phyloP scores from a whole-genome alignment of 1,284 basidiomycete genomes.

The Sanguinoderma infundibulare region DNA sequence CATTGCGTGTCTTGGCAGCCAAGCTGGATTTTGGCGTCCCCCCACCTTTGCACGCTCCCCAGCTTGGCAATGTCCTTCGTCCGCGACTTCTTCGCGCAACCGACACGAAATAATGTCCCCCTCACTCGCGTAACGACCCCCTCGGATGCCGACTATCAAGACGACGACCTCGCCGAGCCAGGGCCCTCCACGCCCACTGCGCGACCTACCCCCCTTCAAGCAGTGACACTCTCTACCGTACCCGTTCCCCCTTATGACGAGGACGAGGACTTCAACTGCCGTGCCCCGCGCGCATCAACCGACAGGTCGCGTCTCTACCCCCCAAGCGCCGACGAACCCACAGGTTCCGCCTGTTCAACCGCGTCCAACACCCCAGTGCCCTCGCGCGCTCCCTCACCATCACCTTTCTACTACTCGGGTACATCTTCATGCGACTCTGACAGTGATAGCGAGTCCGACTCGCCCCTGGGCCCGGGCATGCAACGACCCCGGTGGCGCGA shows the following conservation, averaged over 20 bases:
- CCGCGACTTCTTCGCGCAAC: conserved; percentile 17
- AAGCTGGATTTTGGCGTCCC: conserved; percentile 22
- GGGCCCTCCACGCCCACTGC: conserved; percentile 19
- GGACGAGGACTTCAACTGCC: conserved; percentile 28
- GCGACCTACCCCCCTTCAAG: conserved; percentile 18
- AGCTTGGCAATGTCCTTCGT: conserved; percentile 29
- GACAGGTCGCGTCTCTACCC: conserved; percentile 32
- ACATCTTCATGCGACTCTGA: conserved; percentile 63
- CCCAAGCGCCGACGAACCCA: conserved; percentile 20
- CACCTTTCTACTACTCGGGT: conserved; percentile 43
- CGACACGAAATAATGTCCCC: conserved; percentile 23
- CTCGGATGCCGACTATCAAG: conserved; percentile 24
- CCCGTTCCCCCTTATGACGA: conserved; percentile 26
- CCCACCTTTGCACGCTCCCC: not conserved
- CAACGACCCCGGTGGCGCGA: conserved; percentile 32
- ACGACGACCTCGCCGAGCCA: conserved; percentile 21
- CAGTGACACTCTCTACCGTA: conserved; percentile 27
- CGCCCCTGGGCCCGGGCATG: conserved; percentile 49
- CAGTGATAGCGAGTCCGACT: conserved; percentile 63
- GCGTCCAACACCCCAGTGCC: conserved; percentile 40
- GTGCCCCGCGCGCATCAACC: conserved; percentile 23
- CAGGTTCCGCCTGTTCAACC: conserved; percentile 33
- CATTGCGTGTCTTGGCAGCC: conserved; percentile 6
- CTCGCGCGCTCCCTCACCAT: conserved; percentile 42
- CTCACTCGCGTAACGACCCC: conserved; percentile 20